phyloP scores from a whole-genome alignment of 805 yeast genomes.

The Candida lessepsii region DNA sequence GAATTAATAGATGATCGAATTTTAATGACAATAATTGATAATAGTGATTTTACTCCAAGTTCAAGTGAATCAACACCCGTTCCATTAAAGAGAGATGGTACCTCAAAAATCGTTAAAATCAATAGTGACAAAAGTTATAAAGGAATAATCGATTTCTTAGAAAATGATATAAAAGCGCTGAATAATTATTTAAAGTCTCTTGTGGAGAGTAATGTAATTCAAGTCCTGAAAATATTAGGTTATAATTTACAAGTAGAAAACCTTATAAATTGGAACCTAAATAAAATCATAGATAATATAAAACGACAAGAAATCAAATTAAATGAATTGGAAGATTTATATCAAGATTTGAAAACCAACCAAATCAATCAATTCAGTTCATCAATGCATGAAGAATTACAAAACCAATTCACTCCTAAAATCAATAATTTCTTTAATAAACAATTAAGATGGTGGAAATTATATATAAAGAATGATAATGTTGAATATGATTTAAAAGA shows the following conservation, averaged over 20 bases:
- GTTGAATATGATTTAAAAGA: conserved; percentile 44
- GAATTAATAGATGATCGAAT: conserved; percentile 21
- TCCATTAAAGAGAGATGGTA: conserved; percentile 15
- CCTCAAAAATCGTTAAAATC: conserved; percentile 32
- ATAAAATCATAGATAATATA: conserved; percentile 18
- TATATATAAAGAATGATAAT: conserved; percentile 42
- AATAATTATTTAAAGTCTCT: conserved; percentile 27
- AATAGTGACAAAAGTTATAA: conserved; percentile 24
- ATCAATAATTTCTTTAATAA: conserved; percentile 28
- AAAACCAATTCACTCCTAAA: conserved; percentile 30
- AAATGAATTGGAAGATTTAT: conserved; percentile 17
- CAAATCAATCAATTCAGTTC: conserved; percentile 29
- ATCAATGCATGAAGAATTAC: conserved; percentile 37
- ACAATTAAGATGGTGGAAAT: conserved; percentile 40
- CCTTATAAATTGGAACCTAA: conserved; percentile 22
- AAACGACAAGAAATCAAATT: conserved; percentile 15
- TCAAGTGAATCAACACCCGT: conserved; percentile 31
- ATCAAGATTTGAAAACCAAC: conserved; percentile 21
- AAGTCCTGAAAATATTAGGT: conserved; percentile 29
- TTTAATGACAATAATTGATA: conserved; percentile 37
- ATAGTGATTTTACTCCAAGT: conserved; percentile 35
- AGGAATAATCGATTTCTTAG: conserved; percentile 31
- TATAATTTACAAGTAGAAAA: conserved; percentile 26
- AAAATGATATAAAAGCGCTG: conserved; percentile 32
- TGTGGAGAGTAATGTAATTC: conserved; percentile 36